Evolutionary conservation across 2,329 filamentous ascomycete genomes (phyloP).

Genomic region (Pyricularia grisea): DNA sequence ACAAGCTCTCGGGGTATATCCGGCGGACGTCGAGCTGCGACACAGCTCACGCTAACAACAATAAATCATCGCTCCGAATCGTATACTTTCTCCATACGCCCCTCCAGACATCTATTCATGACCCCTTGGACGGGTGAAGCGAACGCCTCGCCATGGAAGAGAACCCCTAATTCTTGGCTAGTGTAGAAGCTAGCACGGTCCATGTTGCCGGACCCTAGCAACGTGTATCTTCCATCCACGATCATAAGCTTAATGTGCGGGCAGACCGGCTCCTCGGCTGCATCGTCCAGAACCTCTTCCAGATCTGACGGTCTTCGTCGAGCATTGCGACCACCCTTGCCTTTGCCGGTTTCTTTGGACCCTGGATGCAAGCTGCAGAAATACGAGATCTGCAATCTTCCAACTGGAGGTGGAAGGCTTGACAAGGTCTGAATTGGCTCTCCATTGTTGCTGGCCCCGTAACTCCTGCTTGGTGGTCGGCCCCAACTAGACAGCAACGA

Average conservation of each 20-base stretch:
- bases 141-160: slow-evolving; percentile 33
- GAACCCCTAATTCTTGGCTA: slow-evolving; percentile 70
- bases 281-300: slow-evolving; percentile 13
- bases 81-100: slow-evolving; percentile 22
- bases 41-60: neutral
- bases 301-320: neutral
- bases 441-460: neutral
- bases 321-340: slow-evolving; percentile 3
- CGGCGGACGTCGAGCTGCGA: neutral
- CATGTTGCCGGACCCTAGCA: slow-evolving; percentile 75
- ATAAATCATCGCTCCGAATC: slow-evolving; percentile 10
- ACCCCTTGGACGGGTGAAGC: slow-evolving; percentile 19
- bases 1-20: neutral
- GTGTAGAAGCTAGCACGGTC: slow-evolving; percentile 82
- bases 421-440: neutral
- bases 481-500: neutral
- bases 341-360: slow-evolving; percentile 7
- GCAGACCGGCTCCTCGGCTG: slow-evolving; percentile 53
- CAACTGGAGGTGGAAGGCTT: slow-evolving; percentile 15
- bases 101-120: slow-evolving; percentile 22
- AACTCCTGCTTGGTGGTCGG: neutral
- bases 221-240: slow-evolving; percentile 56
- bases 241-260: slow-evolving; percentile 72
- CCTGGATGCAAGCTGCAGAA: slow-evolving; percentile 27
- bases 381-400: slow-evolving; percentile 48